Conservation (phyloP, 2,329 filamentous ascomycete genomes). For the Aspergillus vadensis region DNA sequence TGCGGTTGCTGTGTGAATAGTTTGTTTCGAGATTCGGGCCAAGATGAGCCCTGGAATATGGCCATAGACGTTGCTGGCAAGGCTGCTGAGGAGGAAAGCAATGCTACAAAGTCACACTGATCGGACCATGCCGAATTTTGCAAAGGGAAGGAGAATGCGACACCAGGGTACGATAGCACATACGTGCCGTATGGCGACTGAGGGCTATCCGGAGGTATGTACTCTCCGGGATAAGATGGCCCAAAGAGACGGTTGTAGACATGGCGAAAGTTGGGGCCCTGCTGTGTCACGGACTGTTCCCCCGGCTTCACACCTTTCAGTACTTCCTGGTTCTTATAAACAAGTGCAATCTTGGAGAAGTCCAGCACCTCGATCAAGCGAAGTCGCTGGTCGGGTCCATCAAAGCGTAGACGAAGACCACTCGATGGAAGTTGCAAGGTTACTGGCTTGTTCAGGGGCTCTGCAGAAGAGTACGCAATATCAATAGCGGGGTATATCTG, state of each 20-base stretch:
- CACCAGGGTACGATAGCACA: slow-evolving; percentile 88
- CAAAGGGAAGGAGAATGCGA: slow-evolving; percentile 89
- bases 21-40: slow-evolving; percentile 76
- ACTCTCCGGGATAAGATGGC: slow-evolving; percentile 92
- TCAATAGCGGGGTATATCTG: slow-evolving; percentile 81
- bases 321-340: slow-evolving; percentile 79
- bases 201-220: slow-evolving; percentile 63
- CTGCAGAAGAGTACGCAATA: slow-evolving; percentile 73
- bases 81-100: slow-evolving; percentile 77
- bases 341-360: slow-evolving; percentile 80
- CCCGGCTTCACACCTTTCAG: slow-evolving; percentile 57
- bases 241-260: slow-evolving; percentile 94
- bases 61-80: slow-evolving; percentile 83
- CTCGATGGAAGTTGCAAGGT: slow-evolving; percentile 77
- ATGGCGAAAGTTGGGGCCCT: slow-evolving; percentile 78
- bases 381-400: slow-evolving; percentile 87
- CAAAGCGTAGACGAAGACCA: slow-evolving; percentile 86
- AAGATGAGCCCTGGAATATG: slow-evolving; percentile 85
- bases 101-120: slow-evolving; percentile 75
- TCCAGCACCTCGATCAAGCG: slow-evolving; percentile 89
- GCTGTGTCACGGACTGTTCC: slow-evolving; percentile 37
- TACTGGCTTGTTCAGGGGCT: slow-evolving; percentile 74
- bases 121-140: slow-evolving; percentile 72
- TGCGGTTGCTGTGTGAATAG: slow-evolving; percentile 76
- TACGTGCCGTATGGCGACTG: slow-evolving; percentile 70